A percentile compares a stretch with the other conserved stretches of the same genome.
Conservation (phyloP, 495 filamentous ascomycete genomes). For the Neurospora tetrasperma region DNA sequence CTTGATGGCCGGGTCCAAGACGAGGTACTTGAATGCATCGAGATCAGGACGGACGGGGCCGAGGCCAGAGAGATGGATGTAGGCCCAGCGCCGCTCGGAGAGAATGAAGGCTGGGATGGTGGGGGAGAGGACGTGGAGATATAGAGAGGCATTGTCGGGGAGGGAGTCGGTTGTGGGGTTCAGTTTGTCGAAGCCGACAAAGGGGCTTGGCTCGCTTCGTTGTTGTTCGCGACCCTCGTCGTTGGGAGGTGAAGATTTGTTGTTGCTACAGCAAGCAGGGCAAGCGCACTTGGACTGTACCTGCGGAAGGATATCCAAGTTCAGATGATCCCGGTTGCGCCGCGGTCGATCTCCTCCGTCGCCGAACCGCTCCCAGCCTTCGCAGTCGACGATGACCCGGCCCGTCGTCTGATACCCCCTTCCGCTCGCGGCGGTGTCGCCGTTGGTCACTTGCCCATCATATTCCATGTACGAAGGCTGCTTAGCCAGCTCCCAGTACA, state of each 20-base stretch:
- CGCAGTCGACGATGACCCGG: constrained; percentile 29
- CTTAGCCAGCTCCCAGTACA: constrained; percentile 30
- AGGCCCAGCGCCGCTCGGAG: constrained; percentile 26
- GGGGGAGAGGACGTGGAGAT: constrained; percentile 23
- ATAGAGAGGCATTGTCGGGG: constrained; percentile 21
- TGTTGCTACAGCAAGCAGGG: constrained; percentile 11
- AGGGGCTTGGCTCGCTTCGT: constrained; percentile 13
- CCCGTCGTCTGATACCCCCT: constrained; percentile 18
- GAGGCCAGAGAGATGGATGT: constrained; percentile 12
- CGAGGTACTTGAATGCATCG: constrained; percentile 29
- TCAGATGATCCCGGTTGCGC: not conserved
- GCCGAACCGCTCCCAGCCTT: constrained; percentile 20
- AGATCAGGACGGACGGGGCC: constrained; percentile 14
- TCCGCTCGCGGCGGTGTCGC: not conserved
- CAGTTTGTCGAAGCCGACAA: constrained; percentile 25
- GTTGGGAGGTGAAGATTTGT: not conserved
- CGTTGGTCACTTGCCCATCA: constrained; percentile 19
- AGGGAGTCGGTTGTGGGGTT: constrained; percentile 19
- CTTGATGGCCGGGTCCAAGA: constrained; percentile 31
- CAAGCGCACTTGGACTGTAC: constrained; percentile 24
- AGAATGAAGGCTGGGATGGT: constrained; percentile 29
- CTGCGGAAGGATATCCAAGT: constrained; percentile 24
- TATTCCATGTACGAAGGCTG: constrained; percentile 28
- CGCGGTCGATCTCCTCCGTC: constrained; percentile 3
- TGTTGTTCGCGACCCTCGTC: too few relatives aligned